Evolutionary conservation across 441 rosid species (phyloP).

Genomic region (Adansonia gregorii): DNA sequence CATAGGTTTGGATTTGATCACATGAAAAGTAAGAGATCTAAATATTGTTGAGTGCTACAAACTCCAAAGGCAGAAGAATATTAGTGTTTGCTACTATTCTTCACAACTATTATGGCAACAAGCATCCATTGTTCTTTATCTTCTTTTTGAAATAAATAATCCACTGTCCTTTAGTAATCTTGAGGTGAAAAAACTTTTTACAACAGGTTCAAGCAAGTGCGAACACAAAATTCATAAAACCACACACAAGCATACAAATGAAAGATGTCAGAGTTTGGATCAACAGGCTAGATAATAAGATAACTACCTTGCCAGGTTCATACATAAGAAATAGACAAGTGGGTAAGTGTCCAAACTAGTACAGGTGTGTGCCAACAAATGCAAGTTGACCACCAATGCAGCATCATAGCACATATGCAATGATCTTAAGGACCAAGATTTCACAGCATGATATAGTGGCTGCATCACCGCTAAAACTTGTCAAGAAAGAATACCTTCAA

Average conservation of each 20-base stretch:
- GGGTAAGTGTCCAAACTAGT: slow-evolving; percentile 5
- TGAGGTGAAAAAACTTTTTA: neutral
- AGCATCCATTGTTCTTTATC: neutral
- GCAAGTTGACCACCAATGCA: neutral
- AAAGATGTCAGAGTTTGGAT: neutral
- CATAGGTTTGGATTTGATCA: neutral
- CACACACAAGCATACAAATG: neutral
- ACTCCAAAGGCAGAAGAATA: neutral
- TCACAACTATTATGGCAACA: neutral
- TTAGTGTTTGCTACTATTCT: neutral
- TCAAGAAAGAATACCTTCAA: slow-evolving; percentile 65
- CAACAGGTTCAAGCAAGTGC: neutral
- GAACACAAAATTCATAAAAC: neutral
- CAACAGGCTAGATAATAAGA: neutral
- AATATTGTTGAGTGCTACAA: neutral
- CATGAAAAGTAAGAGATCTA: neutral
- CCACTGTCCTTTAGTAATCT: neutral
- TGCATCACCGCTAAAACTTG: slow-evolving; percentile 1
- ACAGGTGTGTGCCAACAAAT: neutral
- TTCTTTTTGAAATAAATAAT: neutral
- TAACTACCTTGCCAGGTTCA: neutral
- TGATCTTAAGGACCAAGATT: neutral
- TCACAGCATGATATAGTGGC: slow-evolving; percentile 5
- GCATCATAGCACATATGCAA: neutral
- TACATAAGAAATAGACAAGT: slow-evolving; percentile 7